Evolutionary conservation across 2,329 filamentous ascomycete genomes (phyloP), one percentile per base, ranked within the genome.

Genomic region (Rutstroemia sp.): DNA sequence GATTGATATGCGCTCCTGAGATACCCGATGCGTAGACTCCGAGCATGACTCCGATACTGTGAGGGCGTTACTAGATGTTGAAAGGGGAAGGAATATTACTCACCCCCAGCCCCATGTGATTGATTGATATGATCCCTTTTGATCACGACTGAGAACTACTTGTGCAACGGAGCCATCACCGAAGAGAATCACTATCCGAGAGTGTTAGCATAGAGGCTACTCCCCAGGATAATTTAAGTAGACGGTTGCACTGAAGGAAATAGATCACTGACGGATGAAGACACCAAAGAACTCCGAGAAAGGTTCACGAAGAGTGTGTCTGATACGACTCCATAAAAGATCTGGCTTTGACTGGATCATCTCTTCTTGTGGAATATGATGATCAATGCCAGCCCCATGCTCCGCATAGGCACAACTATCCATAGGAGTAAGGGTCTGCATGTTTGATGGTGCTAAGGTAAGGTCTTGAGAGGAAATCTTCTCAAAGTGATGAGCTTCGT

Each of bases 121-220:
- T 2, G 63, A 65, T 54, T 67, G 65, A 51, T 64, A 69, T 8
- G 52, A 49, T 21, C 66, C 66, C 42, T 64, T 67, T 6, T 48
- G 37, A 7, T 57, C 61, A 2, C 49, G 48, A 39, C 58, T 61
- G 8, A 89, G 75, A 0, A 82, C 73, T 1, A 88, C 85, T 69
- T 90, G 86, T 4, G 86, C 86, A 25, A 89, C 82, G 49, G 82
- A 60, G 34, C 85, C 86, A 59, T 88, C 82, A 7, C 86, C 86
- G 64, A 89, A 89, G 44, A 89, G 71, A 60, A 57, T 52, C 14
- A 89, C 75, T 54, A 19, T 19, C 6, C 3, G 16, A 8, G 39
- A 9, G 5, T 42, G 9, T 34, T 34, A 34, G 10, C 30, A 34
- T 10, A 12, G 2, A 34, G 4, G 30, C 30, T 12, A 12, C 30